phyloP scores from a whole-genome alignment of 768 basidiomycete genomes.

The Phanerochaete sordida region DNA sequence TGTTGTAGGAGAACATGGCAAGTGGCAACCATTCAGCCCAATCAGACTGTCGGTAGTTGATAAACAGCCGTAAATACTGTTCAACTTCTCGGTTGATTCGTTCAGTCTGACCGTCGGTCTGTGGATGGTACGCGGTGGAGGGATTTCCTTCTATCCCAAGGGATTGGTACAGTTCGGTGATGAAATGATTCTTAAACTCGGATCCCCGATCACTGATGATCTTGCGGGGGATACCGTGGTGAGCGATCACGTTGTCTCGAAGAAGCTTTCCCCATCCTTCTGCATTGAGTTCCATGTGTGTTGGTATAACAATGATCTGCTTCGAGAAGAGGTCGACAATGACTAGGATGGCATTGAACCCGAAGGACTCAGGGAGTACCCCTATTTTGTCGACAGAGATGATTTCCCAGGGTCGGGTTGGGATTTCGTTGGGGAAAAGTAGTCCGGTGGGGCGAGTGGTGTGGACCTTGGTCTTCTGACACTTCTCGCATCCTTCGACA shows the following conservation, averaged over 20 bases:
- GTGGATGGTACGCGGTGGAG: constrained; percentile 42
- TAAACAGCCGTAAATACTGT: constrained; percentile 33
- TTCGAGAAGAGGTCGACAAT: constrained; percentile 18
- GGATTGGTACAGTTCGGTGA: constrained; percentile 23
- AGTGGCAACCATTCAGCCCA: constrained; percentile 32
- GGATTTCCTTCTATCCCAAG: constrained; percentile 31
- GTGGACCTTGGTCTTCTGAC: constrained; percentile 1
- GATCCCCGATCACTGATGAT: constrained; percentile 14
- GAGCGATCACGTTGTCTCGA: constrained; percentile 11
- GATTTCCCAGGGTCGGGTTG: constrained; percentile 10
- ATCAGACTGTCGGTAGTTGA: constrained; percentile 29
- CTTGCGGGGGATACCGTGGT: constrained; percentile 9
- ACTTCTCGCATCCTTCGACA: neutral
- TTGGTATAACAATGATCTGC: too few species aligned
- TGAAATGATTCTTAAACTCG: constrained; percentile 30
- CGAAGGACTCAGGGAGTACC: constrained; percentile 8
- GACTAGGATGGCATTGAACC: constrained; percentile 3
- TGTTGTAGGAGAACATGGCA: constrained; percentile 34
- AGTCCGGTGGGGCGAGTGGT: neutral
- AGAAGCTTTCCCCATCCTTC: constrained; percentile 18
- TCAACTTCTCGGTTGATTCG: constrained; percentile 37
- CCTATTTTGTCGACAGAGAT: constrained; percentile 14
- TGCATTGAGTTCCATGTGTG: constrained; percentile 16
- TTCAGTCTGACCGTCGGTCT: constrained; percentile 41
- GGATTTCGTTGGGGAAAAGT: constrained; percentile 5